Conservation (phyloP, 176 grass and related monocot genomes). For the Bromus sterilis region DNA sequence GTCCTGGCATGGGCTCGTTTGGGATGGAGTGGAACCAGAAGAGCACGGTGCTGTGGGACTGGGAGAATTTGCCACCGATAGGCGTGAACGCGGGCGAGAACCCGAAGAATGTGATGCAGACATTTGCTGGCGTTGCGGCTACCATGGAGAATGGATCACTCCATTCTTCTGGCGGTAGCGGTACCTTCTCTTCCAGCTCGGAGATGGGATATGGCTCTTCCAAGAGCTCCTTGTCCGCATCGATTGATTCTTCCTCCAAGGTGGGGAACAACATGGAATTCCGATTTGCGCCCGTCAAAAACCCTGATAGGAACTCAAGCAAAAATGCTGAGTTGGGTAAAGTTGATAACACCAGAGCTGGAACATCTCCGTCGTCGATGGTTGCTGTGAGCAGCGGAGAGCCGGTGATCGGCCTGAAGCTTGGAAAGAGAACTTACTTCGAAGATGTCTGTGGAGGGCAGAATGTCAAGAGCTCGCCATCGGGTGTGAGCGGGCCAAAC, state of each 20-base stretch:
- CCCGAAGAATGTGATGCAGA: slow-evolving; percentile 9
- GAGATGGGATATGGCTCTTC: slow-evolving; percentile 45
- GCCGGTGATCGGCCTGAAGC: slow-evolving; percentile 45
- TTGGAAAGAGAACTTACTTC: slow-evolving; percentile 64
- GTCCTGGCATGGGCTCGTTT: slow-evolving; percentile 32
- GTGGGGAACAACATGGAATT: slow-evolving; percentile 27
- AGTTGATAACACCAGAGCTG: slow-evolving; percentile 19
- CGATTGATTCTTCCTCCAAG: slow-evolving; percentile 37
- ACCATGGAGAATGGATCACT: slow-evolving; percentile 7
- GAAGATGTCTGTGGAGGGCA: slow-evolving; percentile 47
- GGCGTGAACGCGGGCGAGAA: slow-evolving; percentile 9
- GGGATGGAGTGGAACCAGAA: slow-evolving; percentile 57
- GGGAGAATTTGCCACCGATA: slow-evolving; percentile 24
- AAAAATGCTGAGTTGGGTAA: not conserved
- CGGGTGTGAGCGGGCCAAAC: not conserved
- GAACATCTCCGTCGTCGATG: not conserved
- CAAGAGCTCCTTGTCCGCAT: slow-evolving; percentile 39
- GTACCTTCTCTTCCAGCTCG: slow-evolving; percentile 40
- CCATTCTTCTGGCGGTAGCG: slow-evolving; percentile 25
- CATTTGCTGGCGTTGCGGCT: not conserved
- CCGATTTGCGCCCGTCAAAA: slow-evolving; percentile 27
- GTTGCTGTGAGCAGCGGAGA: slow-evolving; percentile 29
- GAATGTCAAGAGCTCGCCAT: slow-evolving; percentile 22
- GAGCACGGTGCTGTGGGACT: slow-evolving; percentile 40
- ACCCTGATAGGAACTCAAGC: not conserved